phyloP scores from a whole-genome alignment of 2,329 filamentous ascomycete genomes.

The Fusarium sp. region DNA sequence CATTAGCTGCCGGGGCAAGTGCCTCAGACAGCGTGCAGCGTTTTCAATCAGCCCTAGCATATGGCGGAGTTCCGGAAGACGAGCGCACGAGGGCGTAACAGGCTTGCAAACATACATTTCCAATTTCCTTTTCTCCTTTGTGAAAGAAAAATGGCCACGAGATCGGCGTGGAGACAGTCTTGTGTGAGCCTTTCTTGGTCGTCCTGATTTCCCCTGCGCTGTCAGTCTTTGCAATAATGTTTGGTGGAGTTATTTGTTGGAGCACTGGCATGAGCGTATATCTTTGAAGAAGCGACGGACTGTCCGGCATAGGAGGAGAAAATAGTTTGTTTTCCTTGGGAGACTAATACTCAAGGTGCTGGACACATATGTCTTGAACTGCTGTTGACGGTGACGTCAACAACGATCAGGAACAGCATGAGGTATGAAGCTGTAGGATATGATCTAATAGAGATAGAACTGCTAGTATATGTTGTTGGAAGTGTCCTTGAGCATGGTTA shows the following conservation, averaged over 20 bases:
- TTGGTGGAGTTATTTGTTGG: slow-evolving; percentile 32
- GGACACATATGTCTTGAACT: background rate
- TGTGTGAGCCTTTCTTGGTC: slow-evolving; percentile 13
- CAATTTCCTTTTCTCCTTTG: slow-evolving; percentile 23
- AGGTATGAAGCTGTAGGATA: slow-evolving; percentile 36
- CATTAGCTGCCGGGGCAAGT: slow-evolving; percentile 29
- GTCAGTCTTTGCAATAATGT: slow-evolving; percentile 19
- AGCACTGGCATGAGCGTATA: slow-evolving; percentile 38
- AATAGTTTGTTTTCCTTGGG: background rate
- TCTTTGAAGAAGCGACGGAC: slow-evolving; percentile 23
- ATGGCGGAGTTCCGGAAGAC: slow-evolving; percentile 47
- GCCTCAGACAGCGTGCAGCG: slow-evolving; percentile 33
- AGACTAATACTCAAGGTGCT: background rate
- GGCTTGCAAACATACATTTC: slow-evolving; percentile 31
- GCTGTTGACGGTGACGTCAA: background rate
- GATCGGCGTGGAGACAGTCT: slow-evolving; percentile 24
- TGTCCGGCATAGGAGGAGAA: slow-evolving; percentile 2
- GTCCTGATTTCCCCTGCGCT: slow-evolving; percentile 7
- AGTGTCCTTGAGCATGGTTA: slow-evolving; percentile 1
- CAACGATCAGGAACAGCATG: slow-evolving; percentile 10
- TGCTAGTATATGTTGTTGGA: background rate
- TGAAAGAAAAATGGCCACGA: slow-evolving; percentile 25
- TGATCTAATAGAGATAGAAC: slow-evolving; percentile 36
- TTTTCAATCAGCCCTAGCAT: slow-evolving; percentile 45
- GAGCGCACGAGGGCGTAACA: slow-evolving; percentile 33